Evolutionary conservation across 768 basidiomycete genomes (phyloP).

Genomic region (Collybia nuda): DNA sequence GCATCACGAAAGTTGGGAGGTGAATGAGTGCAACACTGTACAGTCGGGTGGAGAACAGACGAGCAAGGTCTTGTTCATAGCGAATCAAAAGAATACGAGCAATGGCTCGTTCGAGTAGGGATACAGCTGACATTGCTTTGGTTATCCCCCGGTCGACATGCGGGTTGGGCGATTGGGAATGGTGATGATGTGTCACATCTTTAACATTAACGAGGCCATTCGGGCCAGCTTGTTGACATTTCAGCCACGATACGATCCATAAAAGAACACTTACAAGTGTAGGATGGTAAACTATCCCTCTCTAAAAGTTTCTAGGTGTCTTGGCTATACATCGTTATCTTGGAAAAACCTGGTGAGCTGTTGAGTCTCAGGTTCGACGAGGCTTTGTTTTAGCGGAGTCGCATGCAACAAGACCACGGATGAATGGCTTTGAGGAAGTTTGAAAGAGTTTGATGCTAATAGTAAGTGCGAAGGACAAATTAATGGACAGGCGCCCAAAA

Average conservation of each 20-base stretch:
- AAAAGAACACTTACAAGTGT: too few species aligned
- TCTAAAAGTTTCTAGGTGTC: too few species aligned
- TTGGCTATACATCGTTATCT: too few species aligned
- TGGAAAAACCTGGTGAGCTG: background rate
- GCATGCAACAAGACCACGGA: background rate
- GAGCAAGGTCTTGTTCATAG: slow-evolving; percentile 74
- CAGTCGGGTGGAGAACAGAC: slow-evolving; percentile 70
- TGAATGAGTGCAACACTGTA: slow-evolving; percentile 64
- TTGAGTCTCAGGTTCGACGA: too few species aligned
- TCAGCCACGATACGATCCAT: background rate
- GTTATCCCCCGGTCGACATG: slow-evolving; percentile 56
- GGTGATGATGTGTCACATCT: slow-evolving; percentile 27
- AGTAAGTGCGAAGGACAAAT: too few species aligned
- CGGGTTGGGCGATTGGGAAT: slow-evolving; percentile 36
- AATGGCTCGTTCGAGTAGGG: slow-evolving; percentile 68
- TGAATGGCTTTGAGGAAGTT: background rate
- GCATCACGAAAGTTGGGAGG: slow-evolving; percentile 67
- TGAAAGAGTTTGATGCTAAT: background rate
- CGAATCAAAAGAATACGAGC: slow-evolving; percentile 66
- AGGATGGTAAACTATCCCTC: background rate
- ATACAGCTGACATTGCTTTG: slow-evolving; percentile 58
- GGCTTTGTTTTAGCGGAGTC: background rate
- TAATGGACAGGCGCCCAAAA: too few species aligned
- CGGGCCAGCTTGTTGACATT: slow-evolving; percentile 22
- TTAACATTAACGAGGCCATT: slow-evolving; percentile 19